phyloP scores from a whole-genome alignment of 2,329 filamentous ascomycete species.

The Fusarium marasasianum region DNA sequence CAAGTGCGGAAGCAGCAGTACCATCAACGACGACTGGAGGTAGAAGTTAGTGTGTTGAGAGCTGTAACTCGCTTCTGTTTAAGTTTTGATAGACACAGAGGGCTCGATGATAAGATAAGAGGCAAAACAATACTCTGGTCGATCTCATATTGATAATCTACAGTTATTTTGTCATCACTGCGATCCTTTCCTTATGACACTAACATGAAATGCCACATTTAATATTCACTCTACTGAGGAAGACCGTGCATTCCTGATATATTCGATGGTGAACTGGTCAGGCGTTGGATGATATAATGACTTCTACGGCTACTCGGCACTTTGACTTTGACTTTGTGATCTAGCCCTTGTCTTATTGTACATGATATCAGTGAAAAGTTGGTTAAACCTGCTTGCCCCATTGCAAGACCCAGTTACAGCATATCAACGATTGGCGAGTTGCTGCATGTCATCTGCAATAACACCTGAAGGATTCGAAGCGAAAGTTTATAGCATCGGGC shows the following conservation, averaged over 20 bases:
- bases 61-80: background rate
- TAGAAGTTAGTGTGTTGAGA: background rate
- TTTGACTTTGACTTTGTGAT: background rate
- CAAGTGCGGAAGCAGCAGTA: constrained; percentile 5
- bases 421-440: background rate
- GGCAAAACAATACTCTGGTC: accelerated
- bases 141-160: background rate
- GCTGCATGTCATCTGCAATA: background rate
- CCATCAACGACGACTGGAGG: constrained; percentile 25
- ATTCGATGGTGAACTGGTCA: background rate
- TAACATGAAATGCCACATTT: no score
- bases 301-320: background rate
- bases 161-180: no score
- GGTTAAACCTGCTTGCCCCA: background rate
- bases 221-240: accelerated
- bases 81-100: no score
- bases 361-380: no score
- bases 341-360: no score
- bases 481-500: background rate
- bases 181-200: background rate
- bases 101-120: background rate
- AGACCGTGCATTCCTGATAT: no score
- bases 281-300: background rate
- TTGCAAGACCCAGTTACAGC: background rate
- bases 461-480: background rate